Evolutionary conservation across 805 yeast species (phyloP).

Genomic region (Teunomyces panamensis): DNA sequence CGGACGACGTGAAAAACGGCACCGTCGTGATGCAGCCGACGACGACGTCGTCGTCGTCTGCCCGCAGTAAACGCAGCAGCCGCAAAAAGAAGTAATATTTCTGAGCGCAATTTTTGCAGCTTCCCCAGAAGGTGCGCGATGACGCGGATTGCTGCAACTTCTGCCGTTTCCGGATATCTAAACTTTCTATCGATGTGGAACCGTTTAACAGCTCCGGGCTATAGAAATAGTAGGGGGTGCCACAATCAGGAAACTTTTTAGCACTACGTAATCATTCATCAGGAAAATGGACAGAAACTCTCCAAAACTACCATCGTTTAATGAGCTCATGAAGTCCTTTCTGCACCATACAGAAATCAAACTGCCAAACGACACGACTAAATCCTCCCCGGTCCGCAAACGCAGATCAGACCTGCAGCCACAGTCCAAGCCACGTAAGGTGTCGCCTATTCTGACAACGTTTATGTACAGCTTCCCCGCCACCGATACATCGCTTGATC

Average conservation of each 20-base stretch:
- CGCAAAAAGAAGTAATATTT: neutral
- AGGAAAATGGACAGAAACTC: neutral
- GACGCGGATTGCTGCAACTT: conserved; percentile 1
- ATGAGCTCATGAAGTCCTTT: neutral
- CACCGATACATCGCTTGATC: neutral
- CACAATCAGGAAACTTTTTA: no score
- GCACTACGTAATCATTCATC: neutral
- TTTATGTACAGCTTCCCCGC: neutral
- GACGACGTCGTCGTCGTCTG: conserved; percentile 6
- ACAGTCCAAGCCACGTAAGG: neutral
- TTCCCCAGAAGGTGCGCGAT: neutral
- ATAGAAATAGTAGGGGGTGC: neutral
- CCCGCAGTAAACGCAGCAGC: no score
- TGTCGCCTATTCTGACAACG: neutral
- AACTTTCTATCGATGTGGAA: conserved; percentile 1
- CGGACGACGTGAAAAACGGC: conserved; percentile 73
- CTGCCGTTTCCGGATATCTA: neutral
- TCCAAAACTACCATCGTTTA: conserved; percentile 1
- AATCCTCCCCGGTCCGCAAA: neutral
- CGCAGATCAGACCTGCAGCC: no score
- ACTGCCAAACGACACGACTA: neutral
- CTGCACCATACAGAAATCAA: neutral
- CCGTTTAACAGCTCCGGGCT: neutral
- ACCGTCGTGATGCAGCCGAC: conserved; percentile 46
- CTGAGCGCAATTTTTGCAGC: neutral